Evolutionary conservation across 2,329 filamentous ascomycete genomes (phyloP), one percentile per base, ranked within the genome.

Genomic region (Didymella pinodella): DNA sequence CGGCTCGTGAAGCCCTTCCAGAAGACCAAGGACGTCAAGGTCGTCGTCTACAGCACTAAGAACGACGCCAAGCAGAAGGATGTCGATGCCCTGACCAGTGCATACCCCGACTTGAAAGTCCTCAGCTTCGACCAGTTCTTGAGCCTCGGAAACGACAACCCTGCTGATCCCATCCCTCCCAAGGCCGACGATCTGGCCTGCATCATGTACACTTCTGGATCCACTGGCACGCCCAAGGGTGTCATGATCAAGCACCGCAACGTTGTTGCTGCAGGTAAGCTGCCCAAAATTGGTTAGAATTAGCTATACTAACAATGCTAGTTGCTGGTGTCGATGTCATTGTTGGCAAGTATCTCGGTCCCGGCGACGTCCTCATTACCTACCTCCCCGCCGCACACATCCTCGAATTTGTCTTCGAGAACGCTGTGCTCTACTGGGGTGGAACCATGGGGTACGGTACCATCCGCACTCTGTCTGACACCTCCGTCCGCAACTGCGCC

Each of bases 361-460:
- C 90, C 57, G 87, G 85, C 45, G 95, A 99, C 68, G 85, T 86
- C 45, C 83, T 98, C 43, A 85, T 99, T 45, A 92, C 93, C 22
- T 99, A 98, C 78, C 86, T 99, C 14, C 95, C 95, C 1, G 88
- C 96, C 52, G 93, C 95, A 2, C 95, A 99, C 75, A 98, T 98
- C 71, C 88, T 99, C 70, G 95, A 99, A 78, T 95, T 97, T 78
- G 90, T 94, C 59, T 92, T 99, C 66, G 95, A 99, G 80, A 97
- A 96, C 76, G 83, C 94, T 7, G 92, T 90, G 58, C 79, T 99
- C 61, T 95, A 89, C 80, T 91, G 94, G 83, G 95, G 95, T 67
- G 93, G 90, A 68, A 93, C 90, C 31, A 88, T 99, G 81, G 95
- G 95, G 57, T 98, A 98, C 77, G 95, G 94, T 61, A 94, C 91